Percentiles rank a stretch among this genome's conserved stretches.
These are phyloP conservation scores for Arachis stenosperma DNA, from an alignment of 306 rosid genomes.

Conservation along the genomic window DNA sequence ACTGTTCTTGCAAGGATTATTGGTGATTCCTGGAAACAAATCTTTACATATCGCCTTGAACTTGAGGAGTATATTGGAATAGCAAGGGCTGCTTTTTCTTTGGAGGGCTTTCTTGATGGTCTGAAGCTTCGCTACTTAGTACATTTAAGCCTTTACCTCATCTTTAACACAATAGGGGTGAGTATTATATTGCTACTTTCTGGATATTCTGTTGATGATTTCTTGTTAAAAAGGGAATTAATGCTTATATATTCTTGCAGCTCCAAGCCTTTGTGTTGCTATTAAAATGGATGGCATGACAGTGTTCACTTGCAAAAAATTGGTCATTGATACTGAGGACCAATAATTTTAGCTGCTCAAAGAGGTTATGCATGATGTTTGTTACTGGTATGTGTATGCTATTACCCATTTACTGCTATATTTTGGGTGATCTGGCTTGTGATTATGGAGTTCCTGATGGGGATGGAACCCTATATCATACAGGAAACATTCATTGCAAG, in stretches of 20 bases:
- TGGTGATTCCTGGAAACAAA: constrained; percentile 52
- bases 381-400: constrained; percentile 20
- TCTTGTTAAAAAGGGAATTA: constrained; percentile 23
- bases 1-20: constrained; percentile 73
- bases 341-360: constrained; percentile 50
- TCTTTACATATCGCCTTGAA: constrained; percentile 10
- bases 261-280: constrained; percentile 40
- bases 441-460: constrained; percentile 56
- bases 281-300: constrained; percentile 63
- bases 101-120: constrained; percentile 58
- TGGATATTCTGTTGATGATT: constrained; percentile 7
- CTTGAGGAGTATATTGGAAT: constrained; percentile 34
- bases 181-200: constrained; percentile 7
- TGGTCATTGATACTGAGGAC: constrained; percentile 53
- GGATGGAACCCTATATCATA: constrained; percentile 52
- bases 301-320: constrained; percentile 57
- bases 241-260: constrained; percentile 45
- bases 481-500: constrained; percentile 52
- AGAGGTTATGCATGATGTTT: constrained; percentile 70
- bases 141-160: constrained; percentile 14
- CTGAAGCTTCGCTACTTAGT: constrained; percentile 44
- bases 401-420: neutral
- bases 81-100: constrained; percentile 59
- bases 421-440: constrained; percentile 37
- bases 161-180: constrained; percentile 15